Evolutionary conservation across 208 protist genomes (phyloP), one percentile per base, ranked within the genome.

Genomic region (Acanthamoeba healyi): DNA sequence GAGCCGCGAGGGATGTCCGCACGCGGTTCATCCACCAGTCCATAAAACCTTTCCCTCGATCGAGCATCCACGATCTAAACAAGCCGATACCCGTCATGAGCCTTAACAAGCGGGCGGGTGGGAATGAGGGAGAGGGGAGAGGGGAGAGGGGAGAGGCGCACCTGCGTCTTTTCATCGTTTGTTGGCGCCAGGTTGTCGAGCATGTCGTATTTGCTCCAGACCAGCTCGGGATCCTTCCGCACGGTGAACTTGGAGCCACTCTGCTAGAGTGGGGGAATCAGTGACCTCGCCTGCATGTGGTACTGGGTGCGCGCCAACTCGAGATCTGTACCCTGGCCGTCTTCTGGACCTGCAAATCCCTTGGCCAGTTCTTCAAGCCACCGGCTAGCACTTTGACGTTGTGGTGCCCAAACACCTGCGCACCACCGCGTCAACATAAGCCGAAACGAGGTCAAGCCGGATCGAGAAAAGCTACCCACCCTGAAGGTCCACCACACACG

Each of bases 401-500:
- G 19, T 36, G 3, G n/a, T 88, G 81, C 19, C 81, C 81, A 24
- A 67, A 88, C 24, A 88, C 81, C 81, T 88, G 24, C 3, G 4
- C 14, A 19, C 34, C 26, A 4, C 7, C 12, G 17, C 67, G 34
- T 40, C 51, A 5, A 26, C 51, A 58, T 0, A 58, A 56, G n/a
- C n/a, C n/a, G n/a, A n/a, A n/a, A n/a, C n/a, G n/a, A 51, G 10
- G 46, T 1, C 1, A 15, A 51, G 46, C 46, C 17, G 46, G 10
- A 15, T 34, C 36, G 42, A 9, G 22, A 46, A 40, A 38, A 46
- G 0, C n/a, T 40, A 65, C 40, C 22, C 42, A 88, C 81, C 81
- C 81, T 56, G n/a, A 88, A 88, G 40, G 81, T 88, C 81, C 81
- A 88, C 81, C 81, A 88, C 26, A 88, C 81, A 17, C 81, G 44